Base-by-base conservation (phyloP, 148 eudicot species). In the Diospyros kaki region DNA sequence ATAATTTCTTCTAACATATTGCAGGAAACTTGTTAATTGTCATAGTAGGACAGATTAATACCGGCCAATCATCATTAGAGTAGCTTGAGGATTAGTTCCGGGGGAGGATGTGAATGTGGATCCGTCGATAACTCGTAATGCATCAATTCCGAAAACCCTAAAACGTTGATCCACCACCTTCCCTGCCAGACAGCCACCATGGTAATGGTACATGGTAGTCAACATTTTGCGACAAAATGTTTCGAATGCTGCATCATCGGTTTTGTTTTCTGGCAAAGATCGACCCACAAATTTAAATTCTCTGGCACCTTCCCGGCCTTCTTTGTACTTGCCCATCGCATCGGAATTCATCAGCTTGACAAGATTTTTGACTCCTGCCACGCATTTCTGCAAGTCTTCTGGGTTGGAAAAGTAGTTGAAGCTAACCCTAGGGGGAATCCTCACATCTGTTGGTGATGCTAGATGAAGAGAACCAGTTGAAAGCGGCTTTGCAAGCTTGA, bases 51-150 rank as follows among this genome's bases (percentile, higher is more conserved):
- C 28, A 28, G 28, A 28, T 28, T 28, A 28, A 43, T 48, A 77
- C 80, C 75, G 48, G 75, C 80, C 80, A 44, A 77, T 39, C 80
- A 77, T 77, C 71, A 77, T 38, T 40, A 71, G 53, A 9, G 79
- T 77, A 9, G 79, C 74, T 67, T 77, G 79, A 42, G 80, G 80
- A 15, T 77, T 77, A 18, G 80, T 77, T 41, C 80, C 80, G 3
- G 80, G 75, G 0, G 80, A 77, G 69, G 14, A 15, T 0, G 18
- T 64, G 48, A 71, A 77, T 2, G 71, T 71, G 14, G 80, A 77
- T 9, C 75, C 75, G 54, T 77, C 79, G 5, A 77, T 69, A 18
- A 77, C 63, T 41, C 79, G 63, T 13, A 77, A 48, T 17, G 69
- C 48, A 15, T 77, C 64, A 40, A 77, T 39, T 1, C 79, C 75